phyloP scores from a whole-genome alignment of 2,329 filamentous ascomycete species.

The Fusarium concolor region DNA sequence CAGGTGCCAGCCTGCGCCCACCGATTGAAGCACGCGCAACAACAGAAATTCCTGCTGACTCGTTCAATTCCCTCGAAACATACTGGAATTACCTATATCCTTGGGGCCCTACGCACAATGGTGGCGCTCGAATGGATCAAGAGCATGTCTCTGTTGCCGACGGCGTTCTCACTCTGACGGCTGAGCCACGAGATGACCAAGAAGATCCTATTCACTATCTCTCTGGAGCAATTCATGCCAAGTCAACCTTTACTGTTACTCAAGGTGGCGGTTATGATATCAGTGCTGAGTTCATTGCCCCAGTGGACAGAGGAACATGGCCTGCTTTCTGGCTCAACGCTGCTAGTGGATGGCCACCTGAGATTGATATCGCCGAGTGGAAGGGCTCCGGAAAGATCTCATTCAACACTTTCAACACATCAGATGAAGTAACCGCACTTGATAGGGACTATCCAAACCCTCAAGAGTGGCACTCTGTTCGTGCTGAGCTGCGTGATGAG shows the following conservation, averaged over 20 bases:
- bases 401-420: conserved; percentile 38
- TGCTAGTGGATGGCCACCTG: conserved; percentile 29
- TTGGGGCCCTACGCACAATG: conserved; percentile 33
- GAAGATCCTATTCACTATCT: conserved; percentile 34
- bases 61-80: conserved; percentile 23
- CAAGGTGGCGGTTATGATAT: conserved; percentile 30
- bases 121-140: conserved; percentile 30
- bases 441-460: conserved; percentile 29
- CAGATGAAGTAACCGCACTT: conserved; percentile 19
- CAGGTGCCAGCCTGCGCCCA: conserved; percentile 8
- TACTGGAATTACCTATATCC: conserved; percentile 40
- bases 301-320: conserved; percentile 24
- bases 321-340: conserved; percentile 40
- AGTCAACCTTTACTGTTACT: conserved; percentile 29
- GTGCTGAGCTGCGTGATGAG: conserved; percentile 35
- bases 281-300: conserved; percentile 32
- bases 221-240: conserved; percentile 33
- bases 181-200: conserved; percentile 26
- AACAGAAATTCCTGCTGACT: conserved; percentile 30
- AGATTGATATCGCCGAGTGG: conserved; percentile 38
- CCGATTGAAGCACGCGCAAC: conserved; percentile 21
- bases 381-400: conserved; percentile 37
- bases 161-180: conserved; percentile 30
- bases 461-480: conserved; percentile 30
- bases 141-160: conserved; percentile 28